A percentile compares a stretch with the other conserved stretches of the same genome.
Conservation (phyloP, 805 yeast genomes). For the Cyberlindnera saturnus region DNA sequence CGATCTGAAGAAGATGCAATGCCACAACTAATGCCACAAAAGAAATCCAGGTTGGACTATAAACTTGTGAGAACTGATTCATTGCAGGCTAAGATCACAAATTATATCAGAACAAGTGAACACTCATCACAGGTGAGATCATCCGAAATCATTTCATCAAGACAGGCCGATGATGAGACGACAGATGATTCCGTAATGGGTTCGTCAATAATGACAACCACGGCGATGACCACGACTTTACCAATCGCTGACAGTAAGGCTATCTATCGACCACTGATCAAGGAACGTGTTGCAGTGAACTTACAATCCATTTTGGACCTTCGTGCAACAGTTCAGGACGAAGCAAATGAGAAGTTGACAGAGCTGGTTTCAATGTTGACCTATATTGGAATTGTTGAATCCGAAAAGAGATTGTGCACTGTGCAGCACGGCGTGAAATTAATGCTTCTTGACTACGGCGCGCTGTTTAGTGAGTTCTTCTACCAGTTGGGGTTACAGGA, state of each 20-base stretch:
- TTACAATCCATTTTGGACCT: conserved; percentile 57
- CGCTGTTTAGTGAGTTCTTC: conserved; percentile 59
- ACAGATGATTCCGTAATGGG: neutral
- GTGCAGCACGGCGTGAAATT: conserved; percentile 78
- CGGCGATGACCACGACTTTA: neutral
- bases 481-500: conserved; percentile 77
- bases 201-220: neutral
- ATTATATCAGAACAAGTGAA: conserved; percentile 18
- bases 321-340: conserved; percentile 40
- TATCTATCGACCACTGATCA: conserved; percentile 3
- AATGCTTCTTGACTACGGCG: conserved; percentile 74
- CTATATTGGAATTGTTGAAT: conserved; percentile 81
- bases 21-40: conserved; percentile 4
- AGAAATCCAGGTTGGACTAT: conserved; percentile 46
- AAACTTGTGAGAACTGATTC: conserved; percentile 69
- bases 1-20: conserved; percentile 10
- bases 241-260: neutral
- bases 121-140: neutral
- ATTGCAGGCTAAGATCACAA: conserved; percentile 48
- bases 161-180: neutral
- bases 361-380: conserved; percentile 62
- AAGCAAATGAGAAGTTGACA: conserved; percentile 50
- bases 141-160: neutral
- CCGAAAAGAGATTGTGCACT: conserved; percentile 62
- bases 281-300: conserved; percentile 36